Evolutionary conservation across 306 rosid species (phyloP).

Genomic region (Fagus crenata): DNA sequence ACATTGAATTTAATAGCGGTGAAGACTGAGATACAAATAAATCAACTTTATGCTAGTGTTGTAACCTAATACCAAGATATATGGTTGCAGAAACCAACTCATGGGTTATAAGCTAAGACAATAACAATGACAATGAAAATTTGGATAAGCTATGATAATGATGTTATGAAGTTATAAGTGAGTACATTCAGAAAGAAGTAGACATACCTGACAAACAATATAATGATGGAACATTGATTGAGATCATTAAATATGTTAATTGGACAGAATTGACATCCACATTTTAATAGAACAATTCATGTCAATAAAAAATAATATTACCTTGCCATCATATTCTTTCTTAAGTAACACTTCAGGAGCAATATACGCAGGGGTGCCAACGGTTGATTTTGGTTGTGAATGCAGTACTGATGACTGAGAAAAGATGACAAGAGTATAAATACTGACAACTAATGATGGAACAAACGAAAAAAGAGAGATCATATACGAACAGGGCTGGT

Average conservation of each 20-base stretch:
- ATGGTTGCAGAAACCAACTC: conserved; percentile 10
- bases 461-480: conserved; percentile 1
- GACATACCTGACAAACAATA: not conserved
- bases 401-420: conserved; percentile 89
- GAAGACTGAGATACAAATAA: not conserved
- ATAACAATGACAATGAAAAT: not conserved
- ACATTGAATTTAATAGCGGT: not conserved
- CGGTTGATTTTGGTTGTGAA: conserved; percentile 96
- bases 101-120: not conserved
- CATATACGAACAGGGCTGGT: no score
- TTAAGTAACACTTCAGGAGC: conserved; percentile 96
- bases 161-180: not conserved
- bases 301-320: conserved; percentile 29
- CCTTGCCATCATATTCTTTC: conserved; percentile 99
- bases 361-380: conserved; percentile 95
- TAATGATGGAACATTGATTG: not conserved
- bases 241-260: not conserved
- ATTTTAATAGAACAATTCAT: not conserved
- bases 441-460: conserved; percentile 17
- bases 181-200: not conserved
- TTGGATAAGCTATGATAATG: not conserved
- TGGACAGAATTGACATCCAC: not conserved
- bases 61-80: not conserved
- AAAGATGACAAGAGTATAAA: conserved; percentile 24
- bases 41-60: not conserved